These are phyloP conservation scores for Tylopilus plumbeoviolaceoides DNA, from an alignment of 768 basidiomycete genomes.

Conservation along the genomic window DNA sequence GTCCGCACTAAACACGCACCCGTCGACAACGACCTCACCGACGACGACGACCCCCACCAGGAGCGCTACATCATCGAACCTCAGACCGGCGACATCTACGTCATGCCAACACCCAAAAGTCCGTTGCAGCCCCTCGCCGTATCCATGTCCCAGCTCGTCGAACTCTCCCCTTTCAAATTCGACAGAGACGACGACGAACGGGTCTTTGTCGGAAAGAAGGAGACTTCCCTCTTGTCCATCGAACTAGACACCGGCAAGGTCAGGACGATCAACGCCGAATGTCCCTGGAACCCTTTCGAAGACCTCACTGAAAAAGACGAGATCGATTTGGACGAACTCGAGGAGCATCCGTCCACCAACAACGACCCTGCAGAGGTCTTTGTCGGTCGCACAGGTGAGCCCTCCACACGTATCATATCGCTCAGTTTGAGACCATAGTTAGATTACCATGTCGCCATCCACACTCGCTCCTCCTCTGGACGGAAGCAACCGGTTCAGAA, in stretches of 20 bases:
- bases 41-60: slow-evolving; percentile 48
- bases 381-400: slow-evolving; percentile 63
- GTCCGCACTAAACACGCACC: slow-evolving; percentile 66
- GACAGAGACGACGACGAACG: slow-evolving; percentile 48
- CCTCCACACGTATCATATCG: neutral
- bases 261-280: slow-evolving; percentile 72
- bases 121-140: slow-evolving; percentile 86
- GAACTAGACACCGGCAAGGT: slow-evolving; percentile 79
- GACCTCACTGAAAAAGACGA: slow-evolving; percentile 42
- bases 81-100: slow-evolving; percentile 89
- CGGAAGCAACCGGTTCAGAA: slow-evolving; percentile 60
- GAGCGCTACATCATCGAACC: slow-evolving; percentile 95
- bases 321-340: slow-evolving; percentile 57
- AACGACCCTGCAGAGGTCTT: slow-evolving; percentile 46
- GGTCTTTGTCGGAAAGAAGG: slow-evolving; percentile 87
- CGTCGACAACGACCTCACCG: slow-evolving; percentile 51
- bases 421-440: slow-evolving; percentile 5
- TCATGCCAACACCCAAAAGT: slow-evolving; percentile 64
- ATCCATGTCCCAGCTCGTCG: slow-evolving; percentile 89
- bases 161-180: slow-evolving; percentile 82
- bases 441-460: slow-evolving; percentile 92
- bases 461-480: slow-evolving; percentile 44
- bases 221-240: slow-evolving; percentile 73
- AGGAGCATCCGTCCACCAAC: slow-evolving; percentile 40
- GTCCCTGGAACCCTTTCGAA: slow-evolving; percentile 70